Evolutionary conservation across 352 stramenopile species (phyloP).

Genomic region (Phytopythium ostracodes): DNA sequence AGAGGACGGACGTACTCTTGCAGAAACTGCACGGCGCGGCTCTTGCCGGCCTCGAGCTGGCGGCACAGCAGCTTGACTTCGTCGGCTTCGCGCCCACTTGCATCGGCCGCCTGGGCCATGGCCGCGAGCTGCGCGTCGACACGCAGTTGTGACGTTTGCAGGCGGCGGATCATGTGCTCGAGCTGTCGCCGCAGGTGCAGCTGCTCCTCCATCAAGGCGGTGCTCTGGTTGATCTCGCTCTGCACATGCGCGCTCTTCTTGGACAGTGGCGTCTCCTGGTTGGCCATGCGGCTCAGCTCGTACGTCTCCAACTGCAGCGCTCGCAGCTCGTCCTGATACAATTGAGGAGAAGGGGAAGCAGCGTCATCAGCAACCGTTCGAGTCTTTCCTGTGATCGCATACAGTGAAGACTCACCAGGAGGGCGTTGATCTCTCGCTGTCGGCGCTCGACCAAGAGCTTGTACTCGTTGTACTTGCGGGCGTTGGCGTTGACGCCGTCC

Average conservation of each 20-base stretch:
- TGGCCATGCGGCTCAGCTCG: slow-evolving; percentile 63
- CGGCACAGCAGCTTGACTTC: slow-evolving; percentile 74
- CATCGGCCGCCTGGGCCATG: slow-evolving; percentile 65
- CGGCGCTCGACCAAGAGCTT: slow-evolving; percentile 59
- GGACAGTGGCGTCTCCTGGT: slow-evolving; percentile 72
- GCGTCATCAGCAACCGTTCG: too few relatives aligned
- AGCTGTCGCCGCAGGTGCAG: slow-evolving; percentile 68
- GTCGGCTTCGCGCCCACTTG: slow-evolving; percentile 56
- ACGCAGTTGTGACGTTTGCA: slow-evolving; percentile 70
- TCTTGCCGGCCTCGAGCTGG: slow-evolving; percentile 77
- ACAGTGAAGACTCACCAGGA: slow-evolving; percentile 29
- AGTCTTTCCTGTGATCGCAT: too few relatives aligned
- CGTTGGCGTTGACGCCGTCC: slow-evolving; percentile 67
- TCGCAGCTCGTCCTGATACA: slow-evolving; percentile 60
- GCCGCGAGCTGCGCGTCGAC: slow-evolving; percentile 63
- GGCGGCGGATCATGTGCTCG: slow-evolving; percentile 77
- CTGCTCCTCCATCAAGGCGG: slow-evolving; percentile 73
- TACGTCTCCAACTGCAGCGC: slow-evolving; percentile 70
- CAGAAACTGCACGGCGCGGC: slow-evolving; percentile 62
- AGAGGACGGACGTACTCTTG: slow-evolving; percentile 39
- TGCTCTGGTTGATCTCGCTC: slow-evolving; percentile 64
- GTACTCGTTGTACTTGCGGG: slow-evolving; percentile 77
- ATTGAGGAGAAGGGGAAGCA: neutral
- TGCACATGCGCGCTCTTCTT: slow-evolving; percentile 68
- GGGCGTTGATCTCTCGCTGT: slow-evolving; percentile 55